Conservation (phyloP, 108 stramenopile species). For the Conticribra guillardii region DNA sequence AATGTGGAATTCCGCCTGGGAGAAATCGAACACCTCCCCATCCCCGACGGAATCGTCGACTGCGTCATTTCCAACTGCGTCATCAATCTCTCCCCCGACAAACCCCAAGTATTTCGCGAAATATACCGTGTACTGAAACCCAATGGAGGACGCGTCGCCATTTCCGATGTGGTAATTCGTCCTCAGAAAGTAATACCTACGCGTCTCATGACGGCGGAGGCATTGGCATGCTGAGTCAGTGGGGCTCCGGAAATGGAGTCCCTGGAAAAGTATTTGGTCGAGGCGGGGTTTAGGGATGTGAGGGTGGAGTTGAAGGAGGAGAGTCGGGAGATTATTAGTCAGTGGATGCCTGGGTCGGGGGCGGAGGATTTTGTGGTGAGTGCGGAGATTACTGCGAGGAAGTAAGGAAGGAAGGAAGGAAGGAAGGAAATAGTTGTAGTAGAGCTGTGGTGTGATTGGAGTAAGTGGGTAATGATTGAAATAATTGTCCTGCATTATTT, state of each 20-base stretch:
- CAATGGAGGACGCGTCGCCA: conserved; percentile 84
- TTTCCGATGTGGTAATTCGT: conserved; percentile 67
- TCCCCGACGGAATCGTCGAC: conserved; percentile 80
- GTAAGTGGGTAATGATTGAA: too few relatives aligned
- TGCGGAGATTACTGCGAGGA: conserved; percentile 48
- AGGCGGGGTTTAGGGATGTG: conserved; percentile 55
- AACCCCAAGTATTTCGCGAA: conserved; percentile 76
- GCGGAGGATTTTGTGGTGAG: conserved; percentile 60
- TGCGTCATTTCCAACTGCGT: conserved; percentile 91
- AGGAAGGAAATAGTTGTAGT: conserved; percentile 1
- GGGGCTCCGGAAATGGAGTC: conserved; percentile 58
- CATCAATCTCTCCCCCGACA: conserved; percentile 89
- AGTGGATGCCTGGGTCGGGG: conserved; percentile 60
- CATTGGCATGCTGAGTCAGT: conserved; percentile 65
- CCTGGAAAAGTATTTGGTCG: conserved; percentile 38
- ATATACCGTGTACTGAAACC: conserved; percentile 80
- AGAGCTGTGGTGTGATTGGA: background rate
- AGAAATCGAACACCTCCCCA: conserved; percentile 87
- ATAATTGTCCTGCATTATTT: background rate
- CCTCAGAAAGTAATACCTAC: conserved; percentile 35
- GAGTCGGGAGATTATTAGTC: conserved; percentile 51
- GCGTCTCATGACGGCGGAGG: conserved; percentile 51
- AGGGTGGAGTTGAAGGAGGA: conserved; percentile 56
- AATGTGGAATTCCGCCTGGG: conserved; percentile 83
- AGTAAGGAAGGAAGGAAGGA: conserved; percentile 24